Percentiles rank a stretch among this genome's conserved stretches.
phyloP scores from a whole-genome alignment of 2,329 filamentous ascomycete genomes.

The Zymoseptoria ardabiliae region DNA sequence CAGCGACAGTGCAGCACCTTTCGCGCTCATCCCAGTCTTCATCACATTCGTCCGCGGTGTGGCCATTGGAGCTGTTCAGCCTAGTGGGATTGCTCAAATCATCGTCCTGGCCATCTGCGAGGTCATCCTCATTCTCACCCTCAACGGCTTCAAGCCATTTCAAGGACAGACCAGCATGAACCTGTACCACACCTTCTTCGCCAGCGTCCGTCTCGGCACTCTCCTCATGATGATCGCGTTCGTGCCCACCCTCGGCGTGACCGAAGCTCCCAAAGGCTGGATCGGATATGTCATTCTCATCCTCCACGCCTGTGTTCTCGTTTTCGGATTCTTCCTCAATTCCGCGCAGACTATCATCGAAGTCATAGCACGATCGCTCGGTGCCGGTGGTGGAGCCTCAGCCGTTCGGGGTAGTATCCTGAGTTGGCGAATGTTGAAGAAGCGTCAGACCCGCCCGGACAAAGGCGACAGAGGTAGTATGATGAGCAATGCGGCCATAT shows the following conservation, averaged over 20 bases:
- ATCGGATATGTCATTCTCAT: constrained; percentile 87
- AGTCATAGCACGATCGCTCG: constrained; percentile 72
- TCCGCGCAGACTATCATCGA: constrained; percentile 85
- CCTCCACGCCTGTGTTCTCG: constrained; percentile 73
- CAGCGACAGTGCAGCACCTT: constrained; percentile 84
- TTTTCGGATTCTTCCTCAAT: constrained; percentile 91
- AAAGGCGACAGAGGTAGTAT: constrained; percentile 67
- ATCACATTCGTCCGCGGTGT: constrained; percentile 81
- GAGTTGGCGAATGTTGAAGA: constrained; percentile 48
- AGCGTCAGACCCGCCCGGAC: constrained; percentile 32
- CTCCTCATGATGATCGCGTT: constrained; percentile 55
- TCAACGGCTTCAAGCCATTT: constrained; percentile 86
- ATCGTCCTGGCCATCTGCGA: constrained; percentile 90
- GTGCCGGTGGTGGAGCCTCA: constrained; percentile 64
- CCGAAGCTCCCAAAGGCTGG: constrained; percentile 79
- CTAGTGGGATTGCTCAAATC: constrained; percentile 86
- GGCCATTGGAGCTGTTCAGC: constrained; percentile 85
- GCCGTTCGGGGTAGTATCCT: constrained; percentile 66
- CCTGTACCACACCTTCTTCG: constrained; percentile 82
- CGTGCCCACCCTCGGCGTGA: constrained; percentile 71
- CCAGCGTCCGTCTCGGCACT: constrained; percentile 66
- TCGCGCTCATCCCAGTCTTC: constrained; percentile 78
- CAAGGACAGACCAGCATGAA: constrained; percentile 94
- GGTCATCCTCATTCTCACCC: constrained; percentile 76
- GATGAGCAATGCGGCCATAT: constrained; percentile 73